Percentiles rank a stretch among this genome's conserved stretches.
phyloP scores from a whole-genome alignment of 371 early-diverging fungal species.

The Synchytrium microbalum region DNA sequence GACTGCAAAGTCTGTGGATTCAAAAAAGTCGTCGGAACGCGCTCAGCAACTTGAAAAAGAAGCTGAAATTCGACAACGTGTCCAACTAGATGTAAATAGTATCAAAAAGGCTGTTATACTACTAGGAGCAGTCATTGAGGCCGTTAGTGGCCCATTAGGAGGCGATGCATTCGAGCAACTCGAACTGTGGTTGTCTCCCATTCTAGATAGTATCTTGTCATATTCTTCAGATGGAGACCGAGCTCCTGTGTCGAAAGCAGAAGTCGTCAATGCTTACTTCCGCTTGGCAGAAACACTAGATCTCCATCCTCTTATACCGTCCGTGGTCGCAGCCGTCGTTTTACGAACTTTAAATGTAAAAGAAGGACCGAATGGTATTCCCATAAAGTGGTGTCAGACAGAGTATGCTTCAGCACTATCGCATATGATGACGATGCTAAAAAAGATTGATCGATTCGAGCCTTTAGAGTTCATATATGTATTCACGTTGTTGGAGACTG shows the following conservation, averaged over 20 bases:
- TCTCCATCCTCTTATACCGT: constrained; percentile 3
- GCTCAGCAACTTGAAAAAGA: constrained; percentile 66
- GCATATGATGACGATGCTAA: constrained; percentile 3
- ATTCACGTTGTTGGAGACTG: not conserved
- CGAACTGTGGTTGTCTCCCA: constrained; percentile 5
- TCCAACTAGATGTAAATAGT: constrained; percentile 43
- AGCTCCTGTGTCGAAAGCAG: not conserved
- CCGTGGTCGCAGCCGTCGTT: not conserved
- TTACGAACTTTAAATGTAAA: not conserved
- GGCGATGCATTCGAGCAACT: constrained; percentile 36
- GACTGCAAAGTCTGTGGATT: constrained; percentile 75
- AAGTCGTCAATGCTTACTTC: not conserved
- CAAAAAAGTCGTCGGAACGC: constrained; percentile 42
- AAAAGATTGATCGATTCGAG: not conserved
- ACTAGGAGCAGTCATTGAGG: constrained; percentile 53
- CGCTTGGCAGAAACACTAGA: constrained; percentile 2
- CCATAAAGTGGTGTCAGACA: not conserved
- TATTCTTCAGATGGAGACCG: not conserved
- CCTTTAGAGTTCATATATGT: constrained; percentile 1
- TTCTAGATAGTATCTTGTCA: not conserved
- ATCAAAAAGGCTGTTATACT: constrained; percentile 57
- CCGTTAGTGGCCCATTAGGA: constrained; percentile 46
- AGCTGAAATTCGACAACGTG: constrained; percentile 55
- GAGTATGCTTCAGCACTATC: not conserved
- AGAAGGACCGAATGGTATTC: no score